Evolutionary conservation across 371 early-diverging fungal genomes (phyloP).

Genomic region (Batkoa obscura): DNA sequence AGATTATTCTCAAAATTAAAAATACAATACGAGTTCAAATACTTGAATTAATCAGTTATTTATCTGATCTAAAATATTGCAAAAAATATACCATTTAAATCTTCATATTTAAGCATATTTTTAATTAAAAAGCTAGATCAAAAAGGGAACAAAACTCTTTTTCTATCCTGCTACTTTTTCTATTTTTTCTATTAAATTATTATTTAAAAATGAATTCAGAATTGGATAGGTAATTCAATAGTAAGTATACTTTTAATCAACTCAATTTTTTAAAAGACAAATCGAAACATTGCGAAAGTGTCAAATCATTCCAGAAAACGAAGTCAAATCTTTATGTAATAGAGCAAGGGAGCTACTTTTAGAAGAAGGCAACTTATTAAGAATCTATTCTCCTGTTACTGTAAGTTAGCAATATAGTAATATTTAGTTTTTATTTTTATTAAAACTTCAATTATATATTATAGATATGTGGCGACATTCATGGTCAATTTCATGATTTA

Average conservation of each 20-base stretch:
- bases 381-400: conserved; percentile 1
- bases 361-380: not conserved
- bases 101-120: no score
- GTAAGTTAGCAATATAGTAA: not conserved
- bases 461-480: conserved; percentile 89
- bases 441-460: not conserved
- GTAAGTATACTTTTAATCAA: not conserved
- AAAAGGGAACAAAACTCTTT: no score
- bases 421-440: not conserved
- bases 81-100: no score
- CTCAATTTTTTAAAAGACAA: not conserved
- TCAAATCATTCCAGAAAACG: conserved; percentile 65
- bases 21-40: no score
- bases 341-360: conserved; percentile 26
- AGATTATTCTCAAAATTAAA: no score
- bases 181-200: no score
- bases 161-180: no score
- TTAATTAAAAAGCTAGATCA: no score
- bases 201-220: not conserved
- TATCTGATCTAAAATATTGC: no score
- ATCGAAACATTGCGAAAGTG: conserved; percentile 32
- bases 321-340: conserved; percentile 69
- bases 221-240: not conserved
- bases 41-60: no score
- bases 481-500: conserved; percentile 99